Base-by-base conservation (phyloP, 306 rosid species). In the Vachellia pachyceras region DNA sequence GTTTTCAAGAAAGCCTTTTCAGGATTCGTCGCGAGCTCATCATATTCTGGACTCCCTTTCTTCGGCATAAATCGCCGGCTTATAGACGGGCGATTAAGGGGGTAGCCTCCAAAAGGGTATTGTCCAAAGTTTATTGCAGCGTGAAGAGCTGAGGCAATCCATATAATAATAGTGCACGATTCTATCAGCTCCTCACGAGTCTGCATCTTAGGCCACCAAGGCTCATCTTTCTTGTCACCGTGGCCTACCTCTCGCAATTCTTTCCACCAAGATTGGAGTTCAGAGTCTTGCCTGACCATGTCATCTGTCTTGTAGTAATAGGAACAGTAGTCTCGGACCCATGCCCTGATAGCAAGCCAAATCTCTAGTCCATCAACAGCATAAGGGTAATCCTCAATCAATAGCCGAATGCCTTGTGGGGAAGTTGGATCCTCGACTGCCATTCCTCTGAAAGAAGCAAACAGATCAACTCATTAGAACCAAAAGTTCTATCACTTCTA, bases 281-380 rank as follows among this genome's bases (percentile, higher is more conserved):
- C 92, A 7, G 0, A 1, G 23, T 90, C 92, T 2, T 72, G 6
- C 36, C 66, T 72, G 20, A 90, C 80, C 0, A 71, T 72, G 5
- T 82, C 75, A 47, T 88, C 87, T 0, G 22, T 33, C 42, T 79
- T 55, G 83, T 88, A 90, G 87, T 86, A 90, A 57, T 83, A 67
- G 40, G 79, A 88, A 41, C 90, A 86, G 42, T 86, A 90, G 2
- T 88, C 90, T 5, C 63, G 2, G 29, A 90, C 92, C 92, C 94
- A 90, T 84, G 81, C 67, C 13, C 82, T 79, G 41, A 88, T 90
- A 7, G 92, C 86, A 60, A 84, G 82, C 94, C 94, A 88, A 9
- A 90, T 88, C 66, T 90, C 90, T 39, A 90, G 76, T 44, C 94
- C 94, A 39, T 90, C 94, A 3, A 88, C 89, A 8, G 90, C 94